phyloP scores from a whole-genome alignment of 495 filamentous ascomycete genomes.

The Beverwykella pulmonaria region DNA sequence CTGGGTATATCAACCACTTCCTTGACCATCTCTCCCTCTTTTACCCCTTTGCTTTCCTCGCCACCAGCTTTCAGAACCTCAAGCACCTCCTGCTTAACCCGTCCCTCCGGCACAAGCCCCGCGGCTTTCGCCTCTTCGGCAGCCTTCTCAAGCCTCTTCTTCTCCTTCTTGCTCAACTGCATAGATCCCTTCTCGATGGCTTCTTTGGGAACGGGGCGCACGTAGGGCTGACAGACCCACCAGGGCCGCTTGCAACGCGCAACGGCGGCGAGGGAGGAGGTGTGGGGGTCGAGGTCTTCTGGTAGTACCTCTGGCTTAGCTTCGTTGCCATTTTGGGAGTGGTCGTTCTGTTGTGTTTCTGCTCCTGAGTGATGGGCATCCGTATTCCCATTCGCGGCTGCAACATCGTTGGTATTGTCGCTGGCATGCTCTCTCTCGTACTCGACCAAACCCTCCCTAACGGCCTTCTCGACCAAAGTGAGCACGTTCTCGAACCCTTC shows the following conservation, averaged over 20 bases:
- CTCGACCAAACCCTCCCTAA: conserved; percentile 71
- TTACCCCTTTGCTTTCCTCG: conserved; percentile 31
- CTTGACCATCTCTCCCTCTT: conserved; percentile 35
- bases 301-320: conserved; percentile 9
- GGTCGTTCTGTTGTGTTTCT: background rate
- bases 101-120: conserved; percentile 31
- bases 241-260: conserved; percentile 75
- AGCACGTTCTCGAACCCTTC: conserved; percentile 72
- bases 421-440: conserved; percentile 56
- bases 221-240: conserved; percentile 92
- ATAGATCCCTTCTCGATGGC: conserved; percentile 80
- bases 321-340: conserved; percentile 32
- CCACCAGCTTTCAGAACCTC: background rate
- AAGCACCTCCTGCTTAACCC: conserved; percentile 16
- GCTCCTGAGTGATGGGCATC: conserved; percentile 3
- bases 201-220: conserved; percentile 85
- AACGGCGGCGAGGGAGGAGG: conserved; percentile 69
- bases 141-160: conserved; percentile 45
- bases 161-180: conserved; percentile 62
- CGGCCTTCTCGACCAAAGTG: conserved; percentile 65
- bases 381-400: conserved; percentile 17
- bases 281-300: conserved; percentile 33
- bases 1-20: conserved; percentile 46
- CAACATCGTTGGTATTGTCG: conserved; percentile 21
- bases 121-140: conserved; percentile 39